Percentiles rank a stretch among this genome's conserved stretches.
Conservation (phyloP, 2,329 filamentous ascomycete genomes). For the Pseudogymnoascus sp. region DNA sequence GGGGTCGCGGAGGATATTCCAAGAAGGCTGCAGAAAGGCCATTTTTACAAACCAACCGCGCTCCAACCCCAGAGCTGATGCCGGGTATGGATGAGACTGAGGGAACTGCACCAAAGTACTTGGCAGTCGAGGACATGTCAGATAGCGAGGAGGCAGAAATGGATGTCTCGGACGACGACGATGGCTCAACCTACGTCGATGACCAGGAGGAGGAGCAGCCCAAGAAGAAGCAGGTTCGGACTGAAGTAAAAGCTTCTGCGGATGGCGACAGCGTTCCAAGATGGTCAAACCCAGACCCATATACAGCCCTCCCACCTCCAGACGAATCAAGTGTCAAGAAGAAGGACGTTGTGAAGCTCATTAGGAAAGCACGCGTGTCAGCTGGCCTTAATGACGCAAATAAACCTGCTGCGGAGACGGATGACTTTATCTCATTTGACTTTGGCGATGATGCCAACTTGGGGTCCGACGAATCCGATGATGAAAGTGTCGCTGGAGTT, state of each 20-base stretch:
- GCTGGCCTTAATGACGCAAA: slow-evolving; percentile 37
- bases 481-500: slow-evolving; percentile 21
- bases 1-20: slow-evolving; percentile 21
- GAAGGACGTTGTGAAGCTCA: slow-evolving; percentile 81
- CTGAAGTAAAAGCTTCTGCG: slow-evolving; percentile 27
- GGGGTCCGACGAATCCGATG: slow-evolving; percentile 27
- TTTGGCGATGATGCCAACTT: slow-evolving; percentile 49
- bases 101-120: slow-evolving; percentile 39
- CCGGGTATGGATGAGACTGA: slow-evolving; percentile 27
- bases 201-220: slow-evolving; percentile 31
- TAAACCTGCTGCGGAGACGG: slow-evolving; percentile 47
- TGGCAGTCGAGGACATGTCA: slow-evolving; percentile 48
- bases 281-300: slow-evolving; percentile 95
- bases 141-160: slow-evolving; percentile 54
- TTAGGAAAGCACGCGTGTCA: slow-evolving; percentile 76
- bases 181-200: slow-evolving; percentile 26
- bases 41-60: slow-evolving; percentile 28
- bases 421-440: slow-evolving; percentile 87
- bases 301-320: slow-evolving; percentile 75
- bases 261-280: slow-evolving; percentile 50
- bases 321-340: slow-evolving; percentile 67
- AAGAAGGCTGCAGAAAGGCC: slow-evolving; percentile 26
- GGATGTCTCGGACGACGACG: slow-evolving; percentile 47
- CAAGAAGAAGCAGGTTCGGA: slow-evolving; percentile 37
- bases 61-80: slow-evolving; percentile 29